A percentile compares a stretch with the other conserved stretches of the same genome.
Conservation (phyloP, 208 protist genomes). For the Leishmania martiniquensis region DNA sequence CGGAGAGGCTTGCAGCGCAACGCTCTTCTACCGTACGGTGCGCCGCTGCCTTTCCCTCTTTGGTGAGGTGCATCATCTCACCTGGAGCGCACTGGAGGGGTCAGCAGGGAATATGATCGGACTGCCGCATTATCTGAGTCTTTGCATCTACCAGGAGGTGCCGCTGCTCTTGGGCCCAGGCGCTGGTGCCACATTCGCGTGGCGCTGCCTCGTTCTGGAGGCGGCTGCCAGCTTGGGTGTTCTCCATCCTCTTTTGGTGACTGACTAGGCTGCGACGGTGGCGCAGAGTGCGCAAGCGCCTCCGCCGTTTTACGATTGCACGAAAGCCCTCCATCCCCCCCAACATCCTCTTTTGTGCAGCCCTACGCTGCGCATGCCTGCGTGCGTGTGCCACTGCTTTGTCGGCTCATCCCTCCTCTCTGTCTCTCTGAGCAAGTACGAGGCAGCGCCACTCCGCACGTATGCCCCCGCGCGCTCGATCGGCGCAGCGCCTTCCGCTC, state of each 20-base stretch:
- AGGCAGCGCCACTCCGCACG: background rate
- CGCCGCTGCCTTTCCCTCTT: conserved; percentile 42
- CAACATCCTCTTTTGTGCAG: background rate
- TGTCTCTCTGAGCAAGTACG: background rate
- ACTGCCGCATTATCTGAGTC: conserved; percentile 49
- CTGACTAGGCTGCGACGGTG: background rate
- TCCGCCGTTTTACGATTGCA: background rate
- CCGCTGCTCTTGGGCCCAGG: conserved; percentile 49
- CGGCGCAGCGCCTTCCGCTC: background rate
- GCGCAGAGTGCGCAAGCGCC: background rate
- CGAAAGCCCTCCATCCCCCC: background rate
- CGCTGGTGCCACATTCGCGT: conserved; percentile 32
- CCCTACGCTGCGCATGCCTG: background rate
- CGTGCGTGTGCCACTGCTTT: background rate
- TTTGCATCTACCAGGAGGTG: conserved; percentile 52
- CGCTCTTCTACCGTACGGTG: conserved; percentile 33
- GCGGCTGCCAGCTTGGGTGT: conserved; percentile 50
- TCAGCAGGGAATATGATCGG: conserved; percentile 58
- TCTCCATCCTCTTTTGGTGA: conserved; percentile 57
- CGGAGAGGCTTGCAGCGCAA: conserved; percentile 14
- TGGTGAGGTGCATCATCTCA: conserved; percentile 50
- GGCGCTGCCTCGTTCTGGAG: conserved; percentile 62
- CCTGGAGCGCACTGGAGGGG: conserved; percentile 68
- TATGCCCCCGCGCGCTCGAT: background rate
- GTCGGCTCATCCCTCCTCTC: background rate